These are phyloP conservation scores for Barnettozyma wickerhamii DNA, from an alignment of 805 yeast genomes.

Conservation along the genomic window DNA sequence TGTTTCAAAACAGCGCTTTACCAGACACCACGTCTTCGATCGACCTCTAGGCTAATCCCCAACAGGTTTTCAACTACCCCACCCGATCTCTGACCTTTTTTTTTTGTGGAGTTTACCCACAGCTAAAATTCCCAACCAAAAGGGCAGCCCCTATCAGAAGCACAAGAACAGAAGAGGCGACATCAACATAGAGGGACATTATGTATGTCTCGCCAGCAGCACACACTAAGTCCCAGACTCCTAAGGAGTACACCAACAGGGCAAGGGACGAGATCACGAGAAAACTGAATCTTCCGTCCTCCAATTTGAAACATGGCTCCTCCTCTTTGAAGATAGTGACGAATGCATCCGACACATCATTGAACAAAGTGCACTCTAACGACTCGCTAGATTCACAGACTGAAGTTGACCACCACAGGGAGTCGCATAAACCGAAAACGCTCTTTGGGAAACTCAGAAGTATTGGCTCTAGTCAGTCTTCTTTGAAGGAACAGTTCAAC, in stretches of 20 bases:
- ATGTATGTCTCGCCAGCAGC: slow-evolving; percentile 25
- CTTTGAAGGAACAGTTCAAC: slow-evolving; percentile 8
- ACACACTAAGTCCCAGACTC: slow-evolving; percentile 20
- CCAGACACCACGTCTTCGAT: no score
- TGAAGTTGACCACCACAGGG: slow-evolving; percentile 2
- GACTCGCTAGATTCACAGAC: slow-evolving; percentile 20
- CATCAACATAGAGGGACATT: background rate
- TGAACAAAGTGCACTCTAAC: slow-evolving; percentile 18
- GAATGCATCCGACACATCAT: slow-evolving; percentile 23
- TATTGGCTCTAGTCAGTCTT: slow-evolving; percentile 5
- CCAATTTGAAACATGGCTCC: slow-evolving; percentile 26
- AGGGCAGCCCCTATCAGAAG: no score
- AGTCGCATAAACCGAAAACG: slow-evolving; percentile 2
- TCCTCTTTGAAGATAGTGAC: slow-evolving; percentile 26
- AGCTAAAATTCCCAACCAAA: no score
- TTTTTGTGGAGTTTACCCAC: no score
- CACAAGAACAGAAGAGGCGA: background rate
- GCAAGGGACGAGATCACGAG: slow-evolving; percentile 28
- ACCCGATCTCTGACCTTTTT: no score
- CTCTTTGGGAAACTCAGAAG: slow-evolving; percentile 14
- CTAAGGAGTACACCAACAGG: slow-evolving; percentile 26
- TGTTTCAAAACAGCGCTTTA: background rate
- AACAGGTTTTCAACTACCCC: no score
- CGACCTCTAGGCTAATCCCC: no score
- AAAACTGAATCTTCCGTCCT: slow-evolving; percentile 18